Base-by-base conservation (phyloP, 2,329 filamentous ascomycete genomes). In the Hirsutella minnesotensis region DNA sequence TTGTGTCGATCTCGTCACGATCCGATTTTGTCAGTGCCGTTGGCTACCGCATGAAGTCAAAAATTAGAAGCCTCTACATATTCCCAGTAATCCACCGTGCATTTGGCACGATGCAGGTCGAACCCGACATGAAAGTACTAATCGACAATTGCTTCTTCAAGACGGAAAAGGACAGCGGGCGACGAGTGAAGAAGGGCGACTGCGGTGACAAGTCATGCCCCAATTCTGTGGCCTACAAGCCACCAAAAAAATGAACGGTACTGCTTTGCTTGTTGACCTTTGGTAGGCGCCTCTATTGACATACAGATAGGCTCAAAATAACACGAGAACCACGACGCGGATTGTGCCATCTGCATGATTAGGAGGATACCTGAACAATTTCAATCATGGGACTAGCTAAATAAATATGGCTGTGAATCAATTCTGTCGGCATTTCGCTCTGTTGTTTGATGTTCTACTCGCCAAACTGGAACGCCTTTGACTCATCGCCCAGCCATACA, bases 391-490 rank as follows among this genome's bases (percentile, higher is more conserved):
- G n/a, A n/a, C n/a, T n/a, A n/a, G n/a, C n/a, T n/a, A n/a, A n/a
- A n/a, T n/a, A n/a, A n/a, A n/a, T n/a, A 27, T 27, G 24, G 12
- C 24, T 27, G 7, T 27, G 24, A 24, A 21, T 22, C 19, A 22
- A 38, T 22, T 9, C 19, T 13, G 20, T 24, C 9, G 9, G 36
- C 10, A 24, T 22, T 38, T 21, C 3, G 36, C 19, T 38, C 21
- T 24, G 20, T 38, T 2, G 36, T 21, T 12, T n/a, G 7, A 12
- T 9, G 20, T 38, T 22, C 36, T 31, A 38, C 15, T 38, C 36
- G 5, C 22, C 19, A 41, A 45, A 45, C 22, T 43, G 42, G 31
- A 47, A 47, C 19, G 16, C 36, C 21, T 43, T 36, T 34, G 45
- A 43, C 9, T 36, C 34, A 29, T 37, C 35, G 22, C 27, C 30